Evolutionary conservation across 2,329 filamentous ascomycete genomes (phyloP), one percentile per base, ranked within the genome.

Genomic region (Periglandula ipomoeae): DNA sequence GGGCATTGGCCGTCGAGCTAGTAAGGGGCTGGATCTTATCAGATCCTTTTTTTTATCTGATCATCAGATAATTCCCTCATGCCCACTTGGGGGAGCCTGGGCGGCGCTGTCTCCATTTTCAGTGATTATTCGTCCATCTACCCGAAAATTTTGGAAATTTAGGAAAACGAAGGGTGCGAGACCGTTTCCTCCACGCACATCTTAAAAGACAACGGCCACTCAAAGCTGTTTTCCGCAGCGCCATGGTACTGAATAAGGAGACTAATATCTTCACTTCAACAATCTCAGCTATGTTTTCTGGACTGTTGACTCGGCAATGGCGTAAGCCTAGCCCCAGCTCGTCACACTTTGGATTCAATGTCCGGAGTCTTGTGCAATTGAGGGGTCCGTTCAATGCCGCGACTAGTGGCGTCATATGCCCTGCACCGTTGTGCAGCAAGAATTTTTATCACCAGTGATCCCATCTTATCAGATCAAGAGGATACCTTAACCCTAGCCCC

Each of bases 31-130:
- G 58, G 60, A 67, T 68, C 63, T 68, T 68, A 66, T 68, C 64
- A 59, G 65, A 67, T 67, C 62, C 63, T 42, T 15, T 47, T 46
- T 44, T 61, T 75, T 75, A 76, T 75, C 73, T 72, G 73, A 76
- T 76, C 64, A 75, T 74, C 71, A 71, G 72, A 74, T 75, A 71
- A 68, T 38, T 65, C 63, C 63, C 67, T 68, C 67, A 65, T 61
- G 61, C 58, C 61, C 64, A 64, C 62, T 47, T 44, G 39, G 2
- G 2, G 26, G 44, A 42, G n/a, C 22, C 17, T 5, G 37, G 20
- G 22, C 23, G 23, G 8, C 20, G 23, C 6, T 10, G 24, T 23
- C n/a, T 13, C 15, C 30, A 24, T 35, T 26, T 26, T n/a, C 10
- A 15, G 17, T 19, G 30, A 10, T 6, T 24, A 23, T 6, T 22